Evolutionary conservation across 257 asterid genomes (phyloP).

Genomic region (Solanum medicagineum): DNA sequence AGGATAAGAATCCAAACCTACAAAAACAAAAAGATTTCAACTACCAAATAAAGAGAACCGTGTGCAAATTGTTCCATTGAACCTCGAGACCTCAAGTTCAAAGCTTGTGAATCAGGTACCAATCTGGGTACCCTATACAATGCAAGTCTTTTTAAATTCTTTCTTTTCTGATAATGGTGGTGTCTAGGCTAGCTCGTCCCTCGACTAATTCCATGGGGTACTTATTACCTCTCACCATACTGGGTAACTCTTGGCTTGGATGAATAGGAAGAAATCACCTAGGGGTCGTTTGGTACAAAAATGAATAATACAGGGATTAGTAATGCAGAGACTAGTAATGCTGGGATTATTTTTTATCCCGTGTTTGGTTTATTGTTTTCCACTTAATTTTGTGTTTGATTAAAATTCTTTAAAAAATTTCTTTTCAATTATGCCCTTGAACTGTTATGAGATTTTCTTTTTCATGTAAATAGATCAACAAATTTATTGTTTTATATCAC

Average conservation of each 20-base stretch:
- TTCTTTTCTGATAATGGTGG: neutral
- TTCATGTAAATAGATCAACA: too few species aligned
- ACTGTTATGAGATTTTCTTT: too few species aligned
- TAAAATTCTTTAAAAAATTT: too few species aligned
- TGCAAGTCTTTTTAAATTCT: neutral
- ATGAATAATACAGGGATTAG: too few species aligned
- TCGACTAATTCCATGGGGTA: neutral
- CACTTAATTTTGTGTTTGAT: too few species aligned
- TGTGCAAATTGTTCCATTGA: neutral
- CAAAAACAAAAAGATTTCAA: neutral
- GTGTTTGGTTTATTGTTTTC: too few species aligned
- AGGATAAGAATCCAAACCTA: neutral
- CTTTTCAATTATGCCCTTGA: too few species aligned
- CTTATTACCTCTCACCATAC: neutral
- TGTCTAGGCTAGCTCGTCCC: neutral
- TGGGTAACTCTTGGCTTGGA: neutral
- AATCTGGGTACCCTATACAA: neutral
- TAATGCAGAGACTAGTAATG: too few species aligned
- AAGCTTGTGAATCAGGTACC: neutral
- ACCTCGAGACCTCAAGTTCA: neutral
- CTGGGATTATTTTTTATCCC: too few species aligned
- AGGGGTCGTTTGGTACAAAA: too few species aligned
- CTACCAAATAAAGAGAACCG: neutral
- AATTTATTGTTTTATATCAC: too few species aligned
- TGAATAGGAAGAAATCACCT: neutral